Percentiles rank a stretch among this genome's conserved stretches.
These are phyloP conservation scores for Porogramme epimiltina DNA, from an alignment of 1,284 basidiomycete species.

Conservation along the genomic window DNA sequence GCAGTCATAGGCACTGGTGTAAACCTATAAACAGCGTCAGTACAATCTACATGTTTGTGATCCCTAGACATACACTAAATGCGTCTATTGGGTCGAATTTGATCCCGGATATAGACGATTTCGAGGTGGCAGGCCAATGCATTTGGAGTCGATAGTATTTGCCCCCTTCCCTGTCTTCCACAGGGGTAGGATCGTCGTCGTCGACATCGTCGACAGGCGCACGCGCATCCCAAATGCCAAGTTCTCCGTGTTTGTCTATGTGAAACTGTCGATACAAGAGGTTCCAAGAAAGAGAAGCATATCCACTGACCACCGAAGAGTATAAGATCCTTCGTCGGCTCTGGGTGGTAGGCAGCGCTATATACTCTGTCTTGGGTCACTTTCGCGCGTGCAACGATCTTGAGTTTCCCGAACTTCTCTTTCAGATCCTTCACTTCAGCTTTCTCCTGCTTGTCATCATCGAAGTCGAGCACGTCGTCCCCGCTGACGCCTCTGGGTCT, in stretches of 20 bases:
- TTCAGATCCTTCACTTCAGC: slow-evolving; percentile 52
- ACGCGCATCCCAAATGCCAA: slow-evolving; percentile 82
- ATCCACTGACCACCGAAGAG: slow-evolving; percentile 71
- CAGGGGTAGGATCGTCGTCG: slow-evolving; percentile 49
- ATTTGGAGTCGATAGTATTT: slow-evolving; percentile 77
- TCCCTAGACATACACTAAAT: slow-evolving; percentile 54
- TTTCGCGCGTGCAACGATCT: slow-evolving; percentile 72
- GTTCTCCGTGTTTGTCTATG: slow-evolving; percentile 74
- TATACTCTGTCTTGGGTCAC: slow-evolving; percentile 75
- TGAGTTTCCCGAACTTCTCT: slow-evolving; percentile 53
- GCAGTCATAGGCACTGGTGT: slow-evolving; percentile 78
- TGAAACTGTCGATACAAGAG: background rate
- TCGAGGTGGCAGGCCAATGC: slow-evolving; percentile 80
- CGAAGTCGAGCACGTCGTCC: slow-evolving; percentile 52
- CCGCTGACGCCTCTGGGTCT: slow-evolving; percentile 44
- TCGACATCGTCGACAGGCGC: slow-evolving; percentile 66
- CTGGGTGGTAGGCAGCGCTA: slow-evolving; percentile 76
- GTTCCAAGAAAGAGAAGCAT: too few species aligned
- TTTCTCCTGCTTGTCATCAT: slow-evolving; percentile 42
- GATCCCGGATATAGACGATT: slow-evolving; percentile 75
- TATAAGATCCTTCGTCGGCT: slow-evolving; percentile 75
- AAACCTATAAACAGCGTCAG: slow-evolving; percentile 48
- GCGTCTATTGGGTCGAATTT: slow-evolving; percentile 74
- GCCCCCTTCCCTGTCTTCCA: slow-evolving; percentile 56
- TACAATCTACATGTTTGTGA: background rate